Base-by-base conservation (phyloP, 345 rosid genomes). In the Brassica carinata region DNA sequence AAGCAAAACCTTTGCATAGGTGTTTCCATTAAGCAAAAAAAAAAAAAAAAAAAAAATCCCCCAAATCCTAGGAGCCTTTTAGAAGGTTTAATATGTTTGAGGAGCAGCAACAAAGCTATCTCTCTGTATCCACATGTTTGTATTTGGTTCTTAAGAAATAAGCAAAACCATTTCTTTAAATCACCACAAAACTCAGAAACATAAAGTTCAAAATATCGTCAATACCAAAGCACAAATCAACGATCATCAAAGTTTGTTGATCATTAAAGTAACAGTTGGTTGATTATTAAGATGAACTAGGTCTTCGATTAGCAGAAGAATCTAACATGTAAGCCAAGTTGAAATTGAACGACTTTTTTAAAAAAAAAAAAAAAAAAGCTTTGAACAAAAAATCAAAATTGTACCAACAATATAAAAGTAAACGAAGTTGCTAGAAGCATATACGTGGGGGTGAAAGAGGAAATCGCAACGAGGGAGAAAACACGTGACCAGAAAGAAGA, bases 91-190 rank as follows among this genome's bases (percentile, higher is more conserved):
- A 38, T 31, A 74, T 73, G 26, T 10, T 61, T 74, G 15, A 70
- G 26, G 18, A 74, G 57, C 31, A 80, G 45, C 45, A 40, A 40
- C 13, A 40, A 36, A 80, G 79, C 51, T 53, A 80, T 69, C 67
- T 36, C 36, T 80, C 72, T 75, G 64, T 57, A 64, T 5, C 77
- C 77, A 81, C 76, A 80, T 38, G 76, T 70, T 75, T 59, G 71
- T 26, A 69, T 33, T 31, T 23, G 26, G 23, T 15, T 69, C 65
- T 19, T 62, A 61, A 23, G 53, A 69, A 30, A 7, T 57, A 17
- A 29, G 31, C 40, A 70, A 48, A 51, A 27, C 8, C 19, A 3
- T 33, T 13, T 13, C 15, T n/a, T 43, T 45, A 19, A 14, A 38
- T 4, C 7, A 71, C 13, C 57, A 71, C 17, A 51, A 51, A 51